Evolutionary conservation across 192 early-diverging fungal genomes (phyloP).

Genomic region (Coemansia aciculifera): DNA sequence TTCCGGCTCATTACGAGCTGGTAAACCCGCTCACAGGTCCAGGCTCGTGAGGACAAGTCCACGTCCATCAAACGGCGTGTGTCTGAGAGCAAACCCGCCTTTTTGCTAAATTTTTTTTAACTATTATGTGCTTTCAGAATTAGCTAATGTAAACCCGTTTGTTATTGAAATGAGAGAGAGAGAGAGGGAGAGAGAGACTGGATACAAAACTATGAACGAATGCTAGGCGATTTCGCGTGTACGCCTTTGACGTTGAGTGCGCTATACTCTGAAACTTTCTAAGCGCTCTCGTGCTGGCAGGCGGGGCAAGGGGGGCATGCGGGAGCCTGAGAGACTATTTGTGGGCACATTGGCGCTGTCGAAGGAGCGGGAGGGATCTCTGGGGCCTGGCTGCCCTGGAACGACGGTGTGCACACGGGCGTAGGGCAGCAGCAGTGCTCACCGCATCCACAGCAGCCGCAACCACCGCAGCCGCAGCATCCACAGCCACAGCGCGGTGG

Average conservation of each 20-base stretch:
- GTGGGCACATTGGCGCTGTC: slow-evolving; percentile 40
- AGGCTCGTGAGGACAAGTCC: slow-evolving; percentile 44
- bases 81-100: slow-evolving; percentile 43
- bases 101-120: neutral
- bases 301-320: slow-evolving; percentile 35
- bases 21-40: slow-evolving; percentile 47
- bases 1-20: slow-evolving; percentile 14
- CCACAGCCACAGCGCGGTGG: slow-evolving; percentile 36
- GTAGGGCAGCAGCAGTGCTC: slow-evolving; percentile 33
- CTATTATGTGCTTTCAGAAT: neutral
- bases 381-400: slow-evolving; percentile 38
- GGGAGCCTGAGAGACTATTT: slow-evolving; percentile 21
- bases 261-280: neutral
- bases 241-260: neutral
- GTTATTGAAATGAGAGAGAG: neutral
- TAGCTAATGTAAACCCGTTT: neutral
- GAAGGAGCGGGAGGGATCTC: slow-evolving; percentile 19
- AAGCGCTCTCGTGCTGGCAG: neutral
- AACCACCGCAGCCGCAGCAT: slow-evolving; percentile 16
- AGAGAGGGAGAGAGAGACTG: neutral
- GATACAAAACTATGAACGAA: neutral
- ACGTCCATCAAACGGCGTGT: slow-evolving; percentile 34
- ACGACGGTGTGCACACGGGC: slow-evolving; percentile 48
- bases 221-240: neutral
- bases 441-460: slow-evolving; percentile 2